phyloP scores from a whole-genome alignment of 441 rosid species.

The Macaranga tanarius region DNA sequence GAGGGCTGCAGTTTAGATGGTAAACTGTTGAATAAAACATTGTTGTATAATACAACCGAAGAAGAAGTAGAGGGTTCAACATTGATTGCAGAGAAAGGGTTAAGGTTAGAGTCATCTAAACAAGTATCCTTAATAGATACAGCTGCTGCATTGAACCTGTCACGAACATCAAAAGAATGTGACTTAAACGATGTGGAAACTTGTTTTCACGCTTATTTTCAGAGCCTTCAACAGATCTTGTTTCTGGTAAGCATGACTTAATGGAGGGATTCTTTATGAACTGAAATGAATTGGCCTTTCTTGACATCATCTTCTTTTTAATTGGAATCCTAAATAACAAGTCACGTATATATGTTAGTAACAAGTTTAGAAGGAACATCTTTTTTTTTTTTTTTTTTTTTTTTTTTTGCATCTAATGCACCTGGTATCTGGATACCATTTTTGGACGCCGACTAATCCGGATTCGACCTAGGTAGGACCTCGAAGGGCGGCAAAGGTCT shows the following conservation, averaged over 20 bases:
- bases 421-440: too few relatives aligned
- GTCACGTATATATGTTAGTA: background rate
- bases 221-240: slow-evolving; percentile 16
- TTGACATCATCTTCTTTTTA: slow-evolving; percentile 7
- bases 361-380: background rate
- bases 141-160: background rate
- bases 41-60: background rate
- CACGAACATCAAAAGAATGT: background rate
- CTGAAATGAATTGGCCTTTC: background rate
- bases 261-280: slow-evolving; percentile 18
- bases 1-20: background rate
- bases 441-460: too few relatives aligned
- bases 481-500: too few relatives aligned
- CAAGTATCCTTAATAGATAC: background rate
- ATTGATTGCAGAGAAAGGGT: background rate
- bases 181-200: background rate
- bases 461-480: too few relatives aligned
- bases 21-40: slow-evolving; percentile 13
- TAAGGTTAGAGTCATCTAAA: background rate
- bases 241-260: slow-evolving; percentile 23
- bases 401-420: too few relatives aligned
- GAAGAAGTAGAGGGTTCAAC: slow-evolving; percentile 14
- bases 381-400: too few relatives aligned
- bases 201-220: background rate
- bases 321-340: background rate